Evolutionary conservation across 2,329 filamentous ascomycete species (phyloP).

Genomic region (Pseudogymnoascus sp.): DNA sequence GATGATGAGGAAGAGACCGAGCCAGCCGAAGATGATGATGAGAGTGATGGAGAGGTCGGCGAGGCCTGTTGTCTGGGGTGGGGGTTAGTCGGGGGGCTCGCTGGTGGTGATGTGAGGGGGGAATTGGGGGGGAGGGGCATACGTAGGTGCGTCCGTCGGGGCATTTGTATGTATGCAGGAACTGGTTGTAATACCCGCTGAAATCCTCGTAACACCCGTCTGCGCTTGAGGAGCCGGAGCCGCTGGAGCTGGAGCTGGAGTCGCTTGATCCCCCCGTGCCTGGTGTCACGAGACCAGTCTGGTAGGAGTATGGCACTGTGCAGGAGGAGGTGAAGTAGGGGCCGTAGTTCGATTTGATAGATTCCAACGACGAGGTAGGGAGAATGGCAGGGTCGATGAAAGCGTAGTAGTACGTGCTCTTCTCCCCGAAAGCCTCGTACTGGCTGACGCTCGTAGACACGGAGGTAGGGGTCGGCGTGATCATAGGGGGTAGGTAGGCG

Average conservation of each 20-base stretch:
- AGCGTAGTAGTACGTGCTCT: neutral
- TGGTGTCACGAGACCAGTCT: neutral
- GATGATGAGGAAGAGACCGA: slow-evolving; percentile 25
- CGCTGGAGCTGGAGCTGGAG: neutral
- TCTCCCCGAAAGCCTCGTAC: neutral
- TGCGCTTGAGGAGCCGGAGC: neutral
- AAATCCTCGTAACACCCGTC: neutral
- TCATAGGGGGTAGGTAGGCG: neutral
- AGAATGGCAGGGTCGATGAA: neutral
- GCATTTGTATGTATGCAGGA: too few species aligned
- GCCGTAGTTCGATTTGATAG: neutral
- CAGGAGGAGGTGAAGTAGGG: neutral
- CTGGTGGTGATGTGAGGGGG: too few species aligned
- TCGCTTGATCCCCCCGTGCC: neutral
- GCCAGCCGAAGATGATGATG: slow-evolving; percentile 14
- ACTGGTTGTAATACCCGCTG: too few species aligned
- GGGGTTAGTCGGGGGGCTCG: neutral
- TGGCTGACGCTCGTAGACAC: neutral
- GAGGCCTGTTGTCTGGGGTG: neutral
- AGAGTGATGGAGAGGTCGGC: neutral
- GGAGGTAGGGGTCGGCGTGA: neutral
- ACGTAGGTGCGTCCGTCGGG: too few species aligned
- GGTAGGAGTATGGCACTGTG: neutral
- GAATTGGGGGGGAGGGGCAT: too few species aligned
- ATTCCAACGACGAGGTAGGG: neutral